phyloP scores from a whole-genome alignment of 1,284 basidiomycete species.

The Boletellus deceptivus region DNA sequence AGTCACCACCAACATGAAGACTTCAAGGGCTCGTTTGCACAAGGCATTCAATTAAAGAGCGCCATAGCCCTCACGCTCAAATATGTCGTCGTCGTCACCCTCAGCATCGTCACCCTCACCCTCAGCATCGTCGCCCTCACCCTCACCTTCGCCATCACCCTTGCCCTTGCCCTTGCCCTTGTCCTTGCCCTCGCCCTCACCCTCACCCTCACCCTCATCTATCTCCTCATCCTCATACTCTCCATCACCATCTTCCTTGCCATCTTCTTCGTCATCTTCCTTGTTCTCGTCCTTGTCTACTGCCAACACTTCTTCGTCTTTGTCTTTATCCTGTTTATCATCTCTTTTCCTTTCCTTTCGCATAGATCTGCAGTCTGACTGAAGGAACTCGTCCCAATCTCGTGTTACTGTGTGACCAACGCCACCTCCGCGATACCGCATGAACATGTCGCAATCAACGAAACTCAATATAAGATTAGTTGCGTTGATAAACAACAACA shows the following conservation, averaged over 20 bases:
- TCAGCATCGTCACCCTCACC: too few species aligned
- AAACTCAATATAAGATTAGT: neutral
- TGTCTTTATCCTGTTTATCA: neutral
- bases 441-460: slow-evolving; percentile 5
- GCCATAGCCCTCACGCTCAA: too few species aligned
- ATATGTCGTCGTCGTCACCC: too few species aligned
- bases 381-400: neutral
- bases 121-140: neutral
- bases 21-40: too few species aligned
- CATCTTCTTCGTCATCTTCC: too few species aligned
- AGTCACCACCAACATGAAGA: too few species aligned
- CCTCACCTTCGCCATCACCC: too few species aligned
- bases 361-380: neutral
- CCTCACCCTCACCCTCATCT: neutral
- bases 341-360: neutral
- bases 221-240: neutral
- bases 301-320: neutral
- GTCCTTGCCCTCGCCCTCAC: too few species aligned
- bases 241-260: too few species aligned
- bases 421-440: neutral
- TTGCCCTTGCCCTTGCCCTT: too few species aligned
- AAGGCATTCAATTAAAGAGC: too few species aligned
- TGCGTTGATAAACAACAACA: neutral
- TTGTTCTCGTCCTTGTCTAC: too few species aligned
- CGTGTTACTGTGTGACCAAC: neutral